A percentile compares a stretch with the other conserved stretches of the same genome.
Evolutionary conservation across 2,329 filamentous ascomycete species (phyloP).

Genomic region (Aureobasidium namibiae): DNA sequence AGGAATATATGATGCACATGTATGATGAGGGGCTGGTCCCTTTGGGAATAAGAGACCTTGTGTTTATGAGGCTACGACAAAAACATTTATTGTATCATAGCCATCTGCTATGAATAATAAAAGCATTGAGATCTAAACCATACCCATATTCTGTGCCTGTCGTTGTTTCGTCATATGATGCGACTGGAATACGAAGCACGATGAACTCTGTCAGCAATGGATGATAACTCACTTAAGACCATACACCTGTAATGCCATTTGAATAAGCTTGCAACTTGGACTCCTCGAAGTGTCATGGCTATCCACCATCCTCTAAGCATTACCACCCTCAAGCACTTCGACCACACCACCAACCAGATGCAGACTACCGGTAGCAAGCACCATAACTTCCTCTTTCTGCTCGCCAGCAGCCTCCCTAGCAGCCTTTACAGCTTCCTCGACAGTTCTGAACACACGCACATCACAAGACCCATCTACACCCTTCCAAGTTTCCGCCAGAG

Average conservation of each 20-base stretch:
- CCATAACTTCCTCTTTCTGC: constrained; percentile 42
- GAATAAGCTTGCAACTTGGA: neutral
- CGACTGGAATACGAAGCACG: too few species aligned
- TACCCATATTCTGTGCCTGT: neutral
- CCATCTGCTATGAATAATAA: neutral
- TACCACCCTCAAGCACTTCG: constrained; percentile 54
- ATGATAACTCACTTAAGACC: too few species aligned
- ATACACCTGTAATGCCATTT: neutral
- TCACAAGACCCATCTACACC: constrained; percentile 43
- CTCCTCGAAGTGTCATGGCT: neutral
- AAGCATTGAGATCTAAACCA: neutral
- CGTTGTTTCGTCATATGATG: too few species aligned
- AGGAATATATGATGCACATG: neutral
- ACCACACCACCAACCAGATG: constrained; percentile 75
- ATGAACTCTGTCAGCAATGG: too few species aligned
- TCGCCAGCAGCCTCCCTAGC: constrained; percentile 35
- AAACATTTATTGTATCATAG: neutral
- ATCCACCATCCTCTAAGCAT: neutral
- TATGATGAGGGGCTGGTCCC: neutral
- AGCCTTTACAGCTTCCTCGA: constrained; percentile 59
- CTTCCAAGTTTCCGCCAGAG: constrained; percentile 54
- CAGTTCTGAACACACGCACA: constrained; percentile 54
- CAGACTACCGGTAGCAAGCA: constrained; percentile 73
- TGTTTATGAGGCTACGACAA: constrained; percentile 1
- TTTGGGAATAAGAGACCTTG: neutral